phyloP scores from a whole-genome alignment of 305 asterid species.

The Fraxinus latifolia region DNA sequence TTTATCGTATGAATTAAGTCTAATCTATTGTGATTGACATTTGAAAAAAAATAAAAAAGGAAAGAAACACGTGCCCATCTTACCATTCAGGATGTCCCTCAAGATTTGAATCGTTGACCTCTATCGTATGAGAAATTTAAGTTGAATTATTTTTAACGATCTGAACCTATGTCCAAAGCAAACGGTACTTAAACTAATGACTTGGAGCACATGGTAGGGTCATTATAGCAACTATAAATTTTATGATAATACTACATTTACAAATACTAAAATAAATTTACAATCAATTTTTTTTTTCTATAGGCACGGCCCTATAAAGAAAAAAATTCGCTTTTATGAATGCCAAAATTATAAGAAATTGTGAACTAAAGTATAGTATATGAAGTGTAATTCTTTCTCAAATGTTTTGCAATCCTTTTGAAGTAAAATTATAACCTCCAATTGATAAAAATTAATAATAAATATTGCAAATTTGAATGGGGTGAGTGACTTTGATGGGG shows the following conservation, averaged over 20 bases:
- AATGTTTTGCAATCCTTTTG: neutral
- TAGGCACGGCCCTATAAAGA: neutral
- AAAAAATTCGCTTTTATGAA: neutral
- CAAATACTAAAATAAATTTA: no score
- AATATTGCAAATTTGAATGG: neutral
- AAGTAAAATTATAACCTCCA: neutral
- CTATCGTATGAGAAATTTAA: neutral
- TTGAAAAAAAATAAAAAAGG: no score
- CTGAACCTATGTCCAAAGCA: neutral
- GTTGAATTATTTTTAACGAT: neutral
- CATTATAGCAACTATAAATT: no score
- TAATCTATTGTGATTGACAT: neutral
- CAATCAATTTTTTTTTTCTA: no score
- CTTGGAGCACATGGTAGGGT: no score
- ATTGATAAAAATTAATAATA: neutral
- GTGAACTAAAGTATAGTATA: neutral
- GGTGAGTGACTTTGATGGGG: neutral
- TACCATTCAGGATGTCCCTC: neutral
- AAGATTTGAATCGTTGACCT: no score
- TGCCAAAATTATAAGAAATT: neutral
- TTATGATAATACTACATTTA: no score
- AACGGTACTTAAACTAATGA: no score
- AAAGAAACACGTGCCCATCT: neutral
- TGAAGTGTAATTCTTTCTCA: neutral
- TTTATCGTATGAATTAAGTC: neutral